These are phyloP conservation scores for Ustilago nuda DNA, from an alignment of 1,284 basidiomycete species.

Conservation along the genomic window DNA sequence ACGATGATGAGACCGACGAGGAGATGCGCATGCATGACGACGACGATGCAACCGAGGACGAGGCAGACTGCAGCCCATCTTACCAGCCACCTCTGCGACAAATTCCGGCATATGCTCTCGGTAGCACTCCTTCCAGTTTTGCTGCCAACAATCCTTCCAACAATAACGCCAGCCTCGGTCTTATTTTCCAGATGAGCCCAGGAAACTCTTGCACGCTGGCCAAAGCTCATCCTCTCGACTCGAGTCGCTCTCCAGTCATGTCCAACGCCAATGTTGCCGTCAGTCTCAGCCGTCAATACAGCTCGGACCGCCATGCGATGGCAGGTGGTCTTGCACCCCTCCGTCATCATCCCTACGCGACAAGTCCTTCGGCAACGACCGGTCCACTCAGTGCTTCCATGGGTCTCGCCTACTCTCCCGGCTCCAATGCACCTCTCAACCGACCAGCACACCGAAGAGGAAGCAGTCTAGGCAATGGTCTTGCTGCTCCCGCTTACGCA, in stretches of 20 bases:
- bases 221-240: conserved; percentile 43
- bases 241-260: conserved; percentile 36
- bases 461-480: conserved; percentile 55
- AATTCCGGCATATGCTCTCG: conserved; percentile 14
- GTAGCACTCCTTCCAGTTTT: conserved; percentile 40
- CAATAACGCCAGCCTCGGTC: conserved; percentile 39
- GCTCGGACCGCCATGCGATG: conserved; percentile 48
- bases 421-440: conserved; percentile 52
- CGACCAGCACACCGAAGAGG: conserved; percentile 46
- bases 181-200: conserved; percentile 56
- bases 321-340: conserved; percentile 30
- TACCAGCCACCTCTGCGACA: conserved; percentile 42
- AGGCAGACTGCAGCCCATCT: conserved; percentile 48
- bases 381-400: conserved; percentile 55
- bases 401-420: conserved; percentile 57
- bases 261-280: conserved; percentile 29
- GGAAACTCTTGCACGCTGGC: conserved; percentile 34
- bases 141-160: conserved; percentile 37
- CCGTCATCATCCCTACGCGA: conserved; percentile 58
- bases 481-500: conserved; percentile 41
- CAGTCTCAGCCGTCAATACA: conserved; percentile 56
- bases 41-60: conserved; percentile 63
- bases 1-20: conserved; percentile 68
- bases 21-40: conserved; percentile 60
- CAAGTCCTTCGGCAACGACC: conserved; percentile 48